A percentile compares a stretch with the other conserved stretches of the same genome.
Evolutionary conservation across 768 basidiomycete species (phyloP).

Genomic region (Panaeolus cyanescens): DNA sequence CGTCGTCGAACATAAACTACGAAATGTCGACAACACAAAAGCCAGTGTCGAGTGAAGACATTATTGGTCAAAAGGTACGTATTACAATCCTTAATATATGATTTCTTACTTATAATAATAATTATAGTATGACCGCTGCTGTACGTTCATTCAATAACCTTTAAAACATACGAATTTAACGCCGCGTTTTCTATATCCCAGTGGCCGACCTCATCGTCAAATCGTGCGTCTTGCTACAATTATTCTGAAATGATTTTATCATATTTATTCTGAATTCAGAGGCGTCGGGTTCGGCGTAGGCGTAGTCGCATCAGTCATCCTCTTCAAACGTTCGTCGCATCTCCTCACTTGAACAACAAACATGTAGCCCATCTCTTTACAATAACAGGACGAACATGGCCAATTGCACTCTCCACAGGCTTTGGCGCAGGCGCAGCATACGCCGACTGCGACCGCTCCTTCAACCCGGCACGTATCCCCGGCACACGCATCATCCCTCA

Average conservation of each 20-base stretch:
- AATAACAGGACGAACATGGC: slow-evolving; percentile 84
- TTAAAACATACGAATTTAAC: neutral
- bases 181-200: slow-evolving; percentile 9
- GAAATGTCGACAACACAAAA: slow-evolving; percentile 57
- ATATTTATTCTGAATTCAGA: slow-evolving; percentile 37
- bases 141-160: slow-evolving; percentile 46
- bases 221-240: slow-evolving; percentile 53
- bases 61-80: slow-evolving; percentile 86
- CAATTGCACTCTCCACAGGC: slow-evolving; percentile 82
- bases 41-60: slow-evolving; percentile 84
- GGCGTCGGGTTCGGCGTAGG: slow-evolving; percentile 90
- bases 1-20: slow-evolving; percentile 9
- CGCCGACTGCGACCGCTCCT: slow-evolving; percentile 90
- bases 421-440: slow-evolving; percentile 88
- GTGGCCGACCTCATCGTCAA: slow-evolving; percentile 65
- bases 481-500: slow-evolving; percentile 73
- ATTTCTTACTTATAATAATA: slow-evolving; percentile 15
- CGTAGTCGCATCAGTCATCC: slow-evolving; percentile 84
- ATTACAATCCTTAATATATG: neutral
- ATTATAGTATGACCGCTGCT: slow-evolving; percentile 86
- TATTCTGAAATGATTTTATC: neutral
- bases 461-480: slow-evolving; percentile 88
- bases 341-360: slow-evolving; percentile 1
- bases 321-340: slow-evolving; percentile 80
- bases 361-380: slow-evolving; percentile 9